Evolutionary conservation across 2,329 filamentous ascomycete species (phyloP).

Genomic region (Alternaria incomplexa): DNA sequence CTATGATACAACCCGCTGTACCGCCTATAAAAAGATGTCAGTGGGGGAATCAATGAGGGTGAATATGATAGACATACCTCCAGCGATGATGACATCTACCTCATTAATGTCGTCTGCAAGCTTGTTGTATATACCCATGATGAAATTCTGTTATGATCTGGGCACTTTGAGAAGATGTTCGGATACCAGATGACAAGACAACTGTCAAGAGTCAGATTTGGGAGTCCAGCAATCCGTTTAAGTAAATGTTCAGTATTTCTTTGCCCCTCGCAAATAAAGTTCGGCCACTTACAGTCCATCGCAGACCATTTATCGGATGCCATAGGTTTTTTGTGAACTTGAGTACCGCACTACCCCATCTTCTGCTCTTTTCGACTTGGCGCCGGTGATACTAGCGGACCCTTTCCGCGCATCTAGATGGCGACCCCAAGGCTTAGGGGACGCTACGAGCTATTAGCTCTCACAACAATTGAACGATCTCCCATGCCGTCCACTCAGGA

Average conservation of each 20-base stretch:
- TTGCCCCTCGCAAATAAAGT: background rate
- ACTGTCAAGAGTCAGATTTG: background rate
- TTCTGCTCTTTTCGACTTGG: slow-evolving; percentile 3
- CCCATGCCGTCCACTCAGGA: slow-evolving; percentile 1
- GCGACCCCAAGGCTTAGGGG: background rate
- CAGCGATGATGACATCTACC: slow-evolving; percentile 61
- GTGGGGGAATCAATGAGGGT: background rate
- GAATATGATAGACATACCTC: slow-evolving; percentile 43
- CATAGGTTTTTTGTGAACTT: background rate
- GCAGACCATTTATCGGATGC: background rate
- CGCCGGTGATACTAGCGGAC: background rate
- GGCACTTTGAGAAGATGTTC: background rate
- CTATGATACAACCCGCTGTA: slow-evolving; percentile 55
- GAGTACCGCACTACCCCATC: background rate
- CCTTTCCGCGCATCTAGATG: slow-evolving; percentile 5
- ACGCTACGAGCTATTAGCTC: slow-evolving; percentile 1
- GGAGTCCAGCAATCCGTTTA: slow-evolving; percentile 1
- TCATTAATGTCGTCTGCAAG: slow-evolving; percentile 50
- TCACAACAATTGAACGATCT: background rate
- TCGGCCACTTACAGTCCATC: background rate
- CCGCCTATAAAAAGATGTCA: slow-evolving; percentile 17
- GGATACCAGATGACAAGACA: background rate
- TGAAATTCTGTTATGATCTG: background rate
- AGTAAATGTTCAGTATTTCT: background rate
- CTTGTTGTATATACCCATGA: slow-evolving; percentile 42